These are phyloP conservation scores for Cinnamomum chago DNA, from an alignment of 164 flowering plant species.

Conservation along the genomic window DNA sequence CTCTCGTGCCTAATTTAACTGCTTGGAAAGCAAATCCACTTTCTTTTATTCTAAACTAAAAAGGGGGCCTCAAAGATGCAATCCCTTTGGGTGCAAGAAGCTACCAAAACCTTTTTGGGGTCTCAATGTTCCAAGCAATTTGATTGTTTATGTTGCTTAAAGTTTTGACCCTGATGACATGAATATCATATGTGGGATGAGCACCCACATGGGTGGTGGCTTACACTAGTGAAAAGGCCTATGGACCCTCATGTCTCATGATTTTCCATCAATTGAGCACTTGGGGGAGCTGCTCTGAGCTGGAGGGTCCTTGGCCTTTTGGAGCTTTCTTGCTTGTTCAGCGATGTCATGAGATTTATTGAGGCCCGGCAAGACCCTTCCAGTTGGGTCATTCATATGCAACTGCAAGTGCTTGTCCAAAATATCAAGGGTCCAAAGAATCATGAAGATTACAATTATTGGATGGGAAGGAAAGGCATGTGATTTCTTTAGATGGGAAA, in stretches of 20 bases:
- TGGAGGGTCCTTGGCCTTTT: not conserved
- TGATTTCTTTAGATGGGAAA: slow-evolving; percentile 14
- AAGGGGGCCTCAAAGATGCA: slow-evolving; percentile 36
- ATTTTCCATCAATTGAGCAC: slow-evolving; percentile 47
- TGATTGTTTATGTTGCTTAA: slow-evolving; percentile 38
- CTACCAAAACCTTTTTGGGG: slow-evolving; percentile 37
- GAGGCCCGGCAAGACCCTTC: slow-evolving; percentile 7
- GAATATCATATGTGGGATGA: slow-evolving; percentile 21
- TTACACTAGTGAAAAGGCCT: slow-evolving; percentile 50
- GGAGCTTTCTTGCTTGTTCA: slow-evolving; percentile 8
- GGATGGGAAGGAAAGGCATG: slow-evolving; percentile 12
- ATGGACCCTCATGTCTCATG: slow-evolving; percentile 51
- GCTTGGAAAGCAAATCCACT: slow-evolving; percentile 32
- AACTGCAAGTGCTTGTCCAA: slow-evolving; percentile 17
- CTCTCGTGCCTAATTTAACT: slow-evolving; percentile 30
- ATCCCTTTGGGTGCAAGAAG: slow-evolving; percentile 68
- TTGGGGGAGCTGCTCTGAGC: slow-evolving; percentile 10
- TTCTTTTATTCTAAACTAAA: slow-evolving; percentile 28
- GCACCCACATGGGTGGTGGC: slow-evolving; percentile 31
- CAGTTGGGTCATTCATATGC: slow-evolving; percentile 17
- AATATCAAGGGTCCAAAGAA: slow-evolving; percentile 4
- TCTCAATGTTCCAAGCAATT: slow-evolving; percentile 14
- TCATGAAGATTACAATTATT: slow-evolving; percentile 25
- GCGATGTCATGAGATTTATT: not conserved
- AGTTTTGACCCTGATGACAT: slow-evolving; percentile 46